Evolutionary conservation across 2,329 filamentous ascomycete genomes (phyloP).

Genomic region (Sarocladium oryzae): DNA sequence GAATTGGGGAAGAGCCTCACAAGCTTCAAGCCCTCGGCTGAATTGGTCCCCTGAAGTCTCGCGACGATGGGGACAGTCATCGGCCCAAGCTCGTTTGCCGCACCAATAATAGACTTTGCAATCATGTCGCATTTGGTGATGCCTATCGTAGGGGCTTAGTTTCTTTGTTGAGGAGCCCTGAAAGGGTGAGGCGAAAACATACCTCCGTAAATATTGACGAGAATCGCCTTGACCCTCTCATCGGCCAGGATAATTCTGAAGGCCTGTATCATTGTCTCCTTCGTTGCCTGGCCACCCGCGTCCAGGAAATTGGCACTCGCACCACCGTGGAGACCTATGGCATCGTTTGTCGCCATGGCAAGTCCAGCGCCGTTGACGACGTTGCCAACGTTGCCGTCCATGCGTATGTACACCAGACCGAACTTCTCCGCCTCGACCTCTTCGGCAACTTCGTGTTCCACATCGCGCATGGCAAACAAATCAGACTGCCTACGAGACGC

Average conservation of each 20-base stretch:
- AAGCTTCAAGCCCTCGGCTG: slow-evolving; percentile 31
- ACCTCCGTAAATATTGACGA: slow-evolving; percentile 51
- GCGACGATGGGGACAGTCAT: slow-evolving; percentile 38
- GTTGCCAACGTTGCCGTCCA: slow-evolving; percentile 62
- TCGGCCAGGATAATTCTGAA: slow-evolving; percentile 71
- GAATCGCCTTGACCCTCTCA: slow-evolving; percentile 59
- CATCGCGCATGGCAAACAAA: slow-evolving; percentile 31
- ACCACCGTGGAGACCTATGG: slow-evolving; percentile 61
- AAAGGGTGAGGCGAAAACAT: slow-evolving; percentile 6
- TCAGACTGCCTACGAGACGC: slow-evolving; percentile 34
- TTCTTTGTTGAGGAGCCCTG: neutral
- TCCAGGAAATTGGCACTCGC: slow-evolving; percentile 79
- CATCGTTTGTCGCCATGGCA: slow-evolving; percentile 87
- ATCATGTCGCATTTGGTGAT: slow-evolving; percentile 46
- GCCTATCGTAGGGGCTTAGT: slow-evolving; percentile 21
- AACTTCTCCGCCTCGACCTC: slow-evolving; percentile 41
- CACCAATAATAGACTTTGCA: slow-evolving; percentile 40
- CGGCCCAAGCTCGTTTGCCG: slow-evolving; percentile 28
- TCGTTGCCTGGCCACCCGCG: slow-evolving; percentile 82
- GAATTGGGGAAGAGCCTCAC: slow-evolving; percentile 24
- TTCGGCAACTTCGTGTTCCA: slow-evolving; percentile 23
- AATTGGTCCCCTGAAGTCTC: slow-evolving; percentile 41
- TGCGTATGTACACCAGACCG: slow-evolving; percentile 74
- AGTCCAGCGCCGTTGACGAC: slow-evolving; percentile 85
- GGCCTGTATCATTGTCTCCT: slow-evolving; percentile 68